Conservation (phyloP, 2,329 filamentous ascomycete genomes). For the Scedosporium minutisporum region DNA sequence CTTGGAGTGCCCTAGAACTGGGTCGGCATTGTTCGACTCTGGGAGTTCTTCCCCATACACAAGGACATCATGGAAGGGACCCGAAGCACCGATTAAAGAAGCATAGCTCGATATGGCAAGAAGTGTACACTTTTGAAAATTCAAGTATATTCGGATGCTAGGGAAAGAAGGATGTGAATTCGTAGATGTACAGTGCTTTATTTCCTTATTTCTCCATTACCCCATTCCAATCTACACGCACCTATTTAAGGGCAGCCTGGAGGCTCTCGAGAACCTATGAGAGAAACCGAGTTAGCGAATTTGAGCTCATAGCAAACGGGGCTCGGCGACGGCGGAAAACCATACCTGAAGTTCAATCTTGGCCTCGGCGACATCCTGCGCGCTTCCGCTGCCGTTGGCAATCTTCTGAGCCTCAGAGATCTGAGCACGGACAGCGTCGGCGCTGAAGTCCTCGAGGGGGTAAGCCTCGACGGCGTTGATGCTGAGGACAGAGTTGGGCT, state of each 20-base stretch:
- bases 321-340: conserved; percentile 1
- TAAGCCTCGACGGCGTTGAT: conserved; percentile 98
- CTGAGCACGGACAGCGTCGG: conserved; percentile 79
- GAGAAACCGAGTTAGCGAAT: background rate
- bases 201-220: conserved; percentile 6
- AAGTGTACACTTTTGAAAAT: background rate
- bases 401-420: conserved; percentile 95
- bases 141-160: conserved; percentile 1
- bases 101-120: background rate
- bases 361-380: conserved; percentile 95
- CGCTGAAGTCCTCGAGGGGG: conserved; percentile 90
- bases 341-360: conserved; percentile 97
- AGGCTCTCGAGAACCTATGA: conserved; percentile 12
- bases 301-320: background rate
- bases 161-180: background rate
- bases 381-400: conserved; percentile 78
- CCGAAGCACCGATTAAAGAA: background rate
- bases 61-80: too few species aligned
- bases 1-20: too few species aligned
- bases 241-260: conserved; percentile 12
- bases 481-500: conserved; percentile 89
- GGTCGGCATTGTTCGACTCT: too few species aligned
- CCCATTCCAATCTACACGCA: background rate
- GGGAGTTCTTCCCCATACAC: too few species aligned
- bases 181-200: conserved; percentile 7